Conservation (phyloP, 768 basidiomycete genomes). For the Cantharellus anzutake region DNA sequence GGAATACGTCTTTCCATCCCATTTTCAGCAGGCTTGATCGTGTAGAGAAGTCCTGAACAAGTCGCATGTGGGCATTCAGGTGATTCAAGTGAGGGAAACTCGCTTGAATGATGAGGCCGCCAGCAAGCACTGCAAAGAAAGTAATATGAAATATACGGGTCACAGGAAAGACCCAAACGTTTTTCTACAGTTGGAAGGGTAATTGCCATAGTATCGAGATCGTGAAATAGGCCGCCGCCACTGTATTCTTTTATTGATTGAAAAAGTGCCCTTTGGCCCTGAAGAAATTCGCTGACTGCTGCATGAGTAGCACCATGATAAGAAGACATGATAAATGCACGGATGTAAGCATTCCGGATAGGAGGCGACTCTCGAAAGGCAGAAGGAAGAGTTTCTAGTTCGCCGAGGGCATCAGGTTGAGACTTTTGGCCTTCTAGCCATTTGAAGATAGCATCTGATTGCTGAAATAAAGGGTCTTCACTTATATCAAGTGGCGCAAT, state of each 20-base stretch:
- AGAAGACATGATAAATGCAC: slow-evolving; percentile 9
- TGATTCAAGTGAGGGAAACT: no score
- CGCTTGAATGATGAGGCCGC: neutral
- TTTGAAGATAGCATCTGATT: no score
- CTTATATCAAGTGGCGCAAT: no score
- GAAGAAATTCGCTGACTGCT: slow-evolving; percentile 3
- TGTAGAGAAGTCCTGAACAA: slow-evolving; percentile 11
- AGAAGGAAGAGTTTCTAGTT: slow-evolving; percentile 2
- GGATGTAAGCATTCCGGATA: slow-evolving; percentile 13
- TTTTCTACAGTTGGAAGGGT: slow-evolving; percentile 12
- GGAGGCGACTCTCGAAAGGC: slow-evolving; percentile 14
- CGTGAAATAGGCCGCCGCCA: no score
- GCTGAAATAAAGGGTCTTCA: no score
- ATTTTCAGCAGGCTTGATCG: slow-evolving; percentile 2
- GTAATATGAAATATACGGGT: neutral
- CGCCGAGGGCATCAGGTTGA: neutral
- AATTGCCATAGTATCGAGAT: slow-evolving; percentile 1
- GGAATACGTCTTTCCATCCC: slow-evolving; percentile 10
- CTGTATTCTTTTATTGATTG: neutral
- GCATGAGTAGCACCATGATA: slow-evolving; percentile 11
- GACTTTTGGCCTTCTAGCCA: no score
- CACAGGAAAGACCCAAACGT: slow-evolving; percentile 10
- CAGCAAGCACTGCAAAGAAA: neutral
- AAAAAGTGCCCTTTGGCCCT: neutral
- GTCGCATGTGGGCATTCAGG: neutral